These are phyloP conservation scores for Boletus sp. DNA, from an alignment of 1,284 basidiomycete species.

Conservation along the genomic window DNA sequence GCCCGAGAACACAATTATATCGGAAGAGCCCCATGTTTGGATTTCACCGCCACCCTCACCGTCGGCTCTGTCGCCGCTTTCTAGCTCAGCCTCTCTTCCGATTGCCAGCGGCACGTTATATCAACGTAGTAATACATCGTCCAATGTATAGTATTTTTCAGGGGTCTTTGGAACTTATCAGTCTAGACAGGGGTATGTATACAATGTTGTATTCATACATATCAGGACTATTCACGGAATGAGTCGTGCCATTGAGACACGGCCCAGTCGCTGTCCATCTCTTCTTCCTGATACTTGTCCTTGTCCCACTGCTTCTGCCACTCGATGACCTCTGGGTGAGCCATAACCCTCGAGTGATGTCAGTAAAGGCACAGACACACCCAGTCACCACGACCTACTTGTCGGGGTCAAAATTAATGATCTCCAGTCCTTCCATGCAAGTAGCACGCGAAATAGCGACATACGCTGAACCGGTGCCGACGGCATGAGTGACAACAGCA, in stretches of 20 bases:
- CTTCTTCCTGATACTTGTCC: slow-evolving; percentile 32
- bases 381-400: slow-evolving; percentile 54
- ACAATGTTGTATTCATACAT: slow-evolving; percentile 13
- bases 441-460: slow-evolving; percentile 94
- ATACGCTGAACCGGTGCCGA: slow-evolving; percentile 64
- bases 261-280: slow-evolving; percentile 40
- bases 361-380: background rate
- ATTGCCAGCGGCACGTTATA: slow-evolving; percentile 12
- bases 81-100: slow-evolving; percentile 23
- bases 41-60: slow-evolving; percentile 39
- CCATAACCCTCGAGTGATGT: slow-evolving; percentile 46
- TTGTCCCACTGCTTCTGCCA: slow-evolving; percentile 37
- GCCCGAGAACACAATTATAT: slow-evolving; percentile 16
- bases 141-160: slow-evolving; percentile 19
- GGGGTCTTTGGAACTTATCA: slow-evolving; percentile 9
- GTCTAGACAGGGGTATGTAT: slow-evolving; percentile 3
- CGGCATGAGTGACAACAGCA: background rate
- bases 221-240: slow-evolving; percentile 29
- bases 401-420: slow-evolving; percentile 73
- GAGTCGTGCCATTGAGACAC: slow-evolving; percentile 39
- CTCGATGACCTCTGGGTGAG: slow-evolving; percentile 46
- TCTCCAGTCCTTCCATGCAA: slow-evolving; percentile 83
- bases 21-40: slow-evolving; percentile 17
- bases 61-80: slow-evolving; percentile 18
- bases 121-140: slow-evolving; percentile 21